phyloP scores from a whole-genome alignment of 352 stramenopile genomes.

The Pythium dissotocum region DNA sequence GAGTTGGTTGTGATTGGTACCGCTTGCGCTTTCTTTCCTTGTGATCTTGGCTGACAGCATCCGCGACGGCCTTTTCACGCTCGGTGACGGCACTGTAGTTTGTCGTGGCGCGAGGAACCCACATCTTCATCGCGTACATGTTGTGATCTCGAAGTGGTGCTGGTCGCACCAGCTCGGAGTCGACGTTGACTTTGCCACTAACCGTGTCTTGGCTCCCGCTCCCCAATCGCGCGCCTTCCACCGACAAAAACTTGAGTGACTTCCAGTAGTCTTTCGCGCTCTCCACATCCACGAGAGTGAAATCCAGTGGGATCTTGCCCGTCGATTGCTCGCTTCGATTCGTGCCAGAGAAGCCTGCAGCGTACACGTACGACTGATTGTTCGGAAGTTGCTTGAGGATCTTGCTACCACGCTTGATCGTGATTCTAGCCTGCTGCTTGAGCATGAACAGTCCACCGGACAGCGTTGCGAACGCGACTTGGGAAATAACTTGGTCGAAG shows the following conservation, averaged over 20 bases:
- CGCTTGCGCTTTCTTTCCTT: conserved; percentile 52
- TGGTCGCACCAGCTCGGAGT: conserved; percentile 56
- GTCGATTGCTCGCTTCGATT: conserved; percentile 53
- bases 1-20: conserved; percentile 25
- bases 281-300: conserved; percentile 40
- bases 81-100: conserved; percentile 55
- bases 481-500: conserved; percentile 75
- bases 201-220: conserved; percentile 34
- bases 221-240: conserved; percentile 63
- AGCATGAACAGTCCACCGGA: conserved; percentile 67
- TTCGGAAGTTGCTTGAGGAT: conserved; percentile 52
- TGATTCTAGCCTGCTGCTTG: conserved; percentile 48
- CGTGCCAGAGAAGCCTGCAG: conserved; percentile 52
- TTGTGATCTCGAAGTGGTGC: conserved; percentile 66
- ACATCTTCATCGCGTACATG: conserved; percentile 65
- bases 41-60: conserved; percentile 23
- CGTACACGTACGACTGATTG: conserved; percentile 65
- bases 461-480: conserved; percentile 72
- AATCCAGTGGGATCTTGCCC: conserved; percentile 60
- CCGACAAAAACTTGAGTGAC: conserved; percentile 62
- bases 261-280: conserved; percentile 74
- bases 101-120: conserved; percentile 55
- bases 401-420: conserved; percentile 54
- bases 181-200: conserved; percentile 50
- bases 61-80: conserved; percentile 55